These are phyloP conservation scores for Suillus plorans DNA, from an alignment of 768 basidiomycete species.

Conservation along the genomic window DNA sequence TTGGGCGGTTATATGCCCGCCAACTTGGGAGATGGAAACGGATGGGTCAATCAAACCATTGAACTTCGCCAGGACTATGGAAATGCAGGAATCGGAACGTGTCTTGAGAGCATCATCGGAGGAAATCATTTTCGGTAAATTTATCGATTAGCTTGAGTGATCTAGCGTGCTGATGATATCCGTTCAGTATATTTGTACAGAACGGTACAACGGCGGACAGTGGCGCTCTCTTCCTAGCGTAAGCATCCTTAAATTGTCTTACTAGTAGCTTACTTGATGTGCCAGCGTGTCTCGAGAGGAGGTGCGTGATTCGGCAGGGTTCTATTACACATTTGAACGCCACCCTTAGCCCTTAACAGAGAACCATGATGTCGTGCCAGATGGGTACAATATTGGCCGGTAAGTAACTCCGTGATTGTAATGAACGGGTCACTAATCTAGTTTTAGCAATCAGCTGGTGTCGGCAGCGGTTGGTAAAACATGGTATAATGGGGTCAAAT, in stretches of 20 bases:
- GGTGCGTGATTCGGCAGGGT: conserved; percentile 14
- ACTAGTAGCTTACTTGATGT: background rate
- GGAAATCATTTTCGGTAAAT: conserved; percentile 49
- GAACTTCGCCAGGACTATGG: conserved; percentile 48
- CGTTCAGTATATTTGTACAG: conserved; percentile 51
- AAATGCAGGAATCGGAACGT: conserved; percentile 28
- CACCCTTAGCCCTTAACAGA: conserved; percentile 27
- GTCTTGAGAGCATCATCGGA: conserved; percentile 43
- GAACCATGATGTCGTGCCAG: conserved; percentile 40
- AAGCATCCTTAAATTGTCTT: conserved; percentile 18
- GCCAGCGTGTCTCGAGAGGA: conserved; percentile 50
- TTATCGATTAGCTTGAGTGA: background rate
- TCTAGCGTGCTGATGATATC: background rate
- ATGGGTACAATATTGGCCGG: conserved; percentile 54
- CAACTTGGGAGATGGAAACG: conserved; percentile 49
- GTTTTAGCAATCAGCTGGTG: conserved; percentile 39
- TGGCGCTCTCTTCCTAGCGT: conserved; percentile 60
- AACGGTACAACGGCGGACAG: conserved; percentile 53
- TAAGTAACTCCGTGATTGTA: conserved; percentile 16
- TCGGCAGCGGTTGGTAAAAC: conserved; percentile 37
- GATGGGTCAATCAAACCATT: conserved; percentile 41
- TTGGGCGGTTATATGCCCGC: conserved; percentile 38
- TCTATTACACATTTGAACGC: background rate
- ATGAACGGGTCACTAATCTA: background rate
- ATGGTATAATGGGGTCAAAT: conserved; percentile 44